A percentile compares a stretch with the other conserved stretches of the same genome.
These are phyloP conservation scores for Fusarium annulatum DNA, from an alignment of 2,329 filamentous ascomycete species.

Conservation along the genomic window DNA sequence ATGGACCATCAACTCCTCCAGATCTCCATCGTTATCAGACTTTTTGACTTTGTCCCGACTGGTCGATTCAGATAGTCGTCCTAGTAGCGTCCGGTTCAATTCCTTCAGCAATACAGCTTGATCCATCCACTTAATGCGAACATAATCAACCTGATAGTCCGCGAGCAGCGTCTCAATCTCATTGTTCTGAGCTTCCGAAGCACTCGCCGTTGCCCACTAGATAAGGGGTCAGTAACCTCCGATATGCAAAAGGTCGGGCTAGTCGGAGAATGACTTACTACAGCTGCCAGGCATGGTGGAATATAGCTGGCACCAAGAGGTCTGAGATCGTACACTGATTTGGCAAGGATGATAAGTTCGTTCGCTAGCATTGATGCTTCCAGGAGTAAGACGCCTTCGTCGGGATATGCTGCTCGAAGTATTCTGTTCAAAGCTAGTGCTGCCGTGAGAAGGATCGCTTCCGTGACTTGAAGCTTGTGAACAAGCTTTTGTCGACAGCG, in stretches of 20 bases:
- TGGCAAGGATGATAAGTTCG: not conserved
- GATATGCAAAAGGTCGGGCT: fast-evolving
- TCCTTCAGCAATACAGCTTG: not conserved
- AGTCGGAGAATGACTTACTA: not conserved
- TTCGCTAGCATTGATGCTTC: not conserved
- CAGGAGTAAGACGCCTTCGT: not conserved
- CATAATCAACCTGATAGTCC: conserved; percentile 15
- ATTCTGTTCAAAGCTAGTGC: not conserved
- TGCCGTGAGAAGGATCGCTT: not conserved
- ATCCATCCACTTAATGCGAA: conserved; percentile 6
- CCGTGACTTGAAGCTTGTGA: not conserved
- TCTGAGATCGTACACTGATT: not conserved
- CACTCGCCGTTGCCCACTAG: conserved; percentile 1
- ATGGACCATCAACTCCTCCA: not conserved
- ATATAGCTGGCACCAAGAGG: conserved; percentile 12
- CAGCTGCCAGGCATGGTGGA: not conserved
- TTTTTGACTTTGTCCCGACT: not conserved
- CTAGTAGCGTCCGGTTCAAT: fast-evolving
- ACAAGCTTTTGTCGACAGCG: not conserved
- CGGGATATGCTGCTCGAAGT: not conserved
- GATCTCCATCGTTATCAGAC: not conserved
- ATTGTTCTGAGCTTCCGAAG: not conserved
- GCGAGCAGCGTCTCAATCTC: not conserved
- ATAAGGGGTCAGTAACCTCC: fast-evolving
- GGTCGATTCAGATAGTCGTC: not conserved